Evolutionary conservation across 495 filamentous ascomycete species (phyloP).

Genomic region (Lophiotrema nucula): DNA sequence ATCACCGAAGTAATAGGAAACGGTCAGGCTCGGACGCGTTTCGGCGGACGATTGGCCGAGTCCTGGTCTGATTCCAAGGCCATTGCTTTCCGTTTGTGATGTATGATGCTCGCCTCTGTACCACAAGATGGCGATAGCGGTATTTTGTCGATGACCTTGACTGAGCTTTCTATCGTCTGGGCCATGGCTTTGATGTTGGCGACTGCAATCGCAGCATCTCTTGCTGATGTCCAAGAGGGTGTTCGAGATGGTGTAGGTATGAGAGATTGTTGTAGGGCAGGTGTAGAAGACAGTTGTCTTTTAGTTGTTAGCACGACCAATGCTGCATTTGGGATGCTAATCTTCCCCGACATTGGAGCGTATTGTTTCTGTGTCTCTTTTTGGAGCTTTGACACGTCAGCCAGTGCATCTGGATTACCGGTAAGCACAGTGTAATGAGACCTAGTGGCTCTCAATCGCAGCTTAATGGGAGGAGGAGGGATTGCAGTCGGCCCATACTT

Average conservation of each 20-base stretch:
- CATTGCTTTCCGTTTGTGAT: no score
- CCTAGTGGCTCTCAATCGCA: background rate
- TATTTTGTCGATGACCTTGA: no score
- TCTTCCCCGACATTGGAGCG: background rate
- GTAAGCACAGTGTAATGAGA: conserved; percentile 5
- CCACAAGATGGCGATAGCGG: no score
- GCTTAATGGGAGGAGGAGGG: conserved; percentile 7
- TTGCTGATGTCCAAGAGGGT: no score
- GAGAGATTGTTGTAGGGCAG: background rate
- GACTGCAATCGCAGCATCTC: no score
- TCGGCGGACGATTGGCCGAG: no score
- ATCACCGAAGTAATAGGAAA: no score
- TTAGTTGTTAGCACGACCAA: background rate
- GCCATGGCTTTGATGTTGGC: no score
- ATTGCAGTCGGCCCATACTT: conserved; percentile 17
- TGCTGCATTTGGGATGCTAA: background rate
- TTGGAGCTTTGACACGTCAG: background rate
- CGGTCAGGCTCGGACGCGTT: no score
- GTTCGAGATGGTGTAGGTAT: background rate
- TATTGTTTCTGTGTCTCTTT: background rate
- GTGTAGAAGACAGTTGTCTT: background rate
- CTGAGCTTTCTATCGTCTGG: no score
- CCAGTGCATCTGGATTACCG: background rate
- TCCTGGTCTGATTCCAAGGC: no score
- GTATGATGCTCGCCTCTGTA: no score